These are phyloP conservation scores for Triglochin maritima DNA, from an alignment of 106 monocot genomes.

Conservation along the genomic window DNA sequence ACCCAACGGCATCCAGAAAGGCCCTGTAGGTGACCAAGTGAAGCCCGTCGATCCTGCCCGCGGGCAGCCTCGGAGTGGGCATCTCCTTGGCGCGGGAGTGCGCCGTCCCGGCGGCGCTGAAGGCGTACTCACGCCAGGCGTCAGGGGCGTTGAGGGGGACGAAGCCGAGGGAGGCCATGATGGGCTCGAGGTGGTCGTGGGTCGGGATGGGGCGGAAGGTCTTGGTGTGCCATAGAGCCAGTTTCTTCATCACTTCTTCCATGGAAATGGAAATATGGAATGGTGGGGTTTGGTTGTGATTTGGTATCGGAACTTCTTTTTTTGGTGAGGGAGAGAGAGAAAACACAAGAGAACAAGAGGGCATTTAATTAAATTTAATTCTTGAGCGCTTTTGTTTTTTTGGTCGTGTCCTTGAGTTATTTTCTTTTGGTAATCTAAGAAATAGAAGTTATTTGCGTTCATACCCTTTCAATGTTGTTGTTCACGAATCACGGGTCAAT, in stretches of 20 bases:
- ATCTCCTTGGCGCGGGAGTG: not conserved
- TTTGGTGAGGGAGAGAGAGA: not conserved
- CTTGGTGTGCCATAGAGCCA: constrained; percentile 27
- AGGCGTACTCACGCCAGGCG: constrained; percentile 24
- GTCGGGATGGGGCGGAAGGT: constrained; percentile 22
- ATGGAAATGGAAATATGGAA: not conserved
- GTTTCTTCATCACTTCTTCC: constrained; percentile 26
- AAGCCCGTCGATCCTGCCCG: constrained; percentile 27
- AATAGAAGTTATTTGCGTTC: too few relatives aligned
- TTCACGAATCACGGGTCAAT: too few relatives aligned
- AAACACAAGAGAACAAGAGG: not conserved
- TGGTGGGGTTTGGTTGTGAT: not conserved
- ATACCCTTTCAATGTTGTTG: too few relatives aligned
- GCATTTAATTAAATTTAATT: not conserved
- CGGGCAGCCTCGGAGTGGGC: constrained; percentile 16
- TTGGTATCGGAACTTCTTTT: not conserved
- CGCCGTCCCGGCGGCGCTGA: constrained; percentile 6
- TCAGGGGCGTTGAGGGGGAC: not conserved
- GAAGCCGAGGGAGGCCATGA: constrained; percentile 27
- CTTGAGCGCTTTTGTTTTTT: not conserved
- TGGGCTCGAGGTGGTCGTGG: constrained; percentile 25
- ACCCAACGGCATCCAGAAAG: constrained; percentile 28
- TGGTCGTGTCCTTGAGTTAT: not conserved
- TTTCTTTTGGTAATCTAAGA: not conserved
- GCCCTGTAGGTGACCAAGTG: constrained; percentile 23